Base-by-base conservation (phyloP, 768 basidiomycete species). In the Boletellus ananiceps region DNA sequence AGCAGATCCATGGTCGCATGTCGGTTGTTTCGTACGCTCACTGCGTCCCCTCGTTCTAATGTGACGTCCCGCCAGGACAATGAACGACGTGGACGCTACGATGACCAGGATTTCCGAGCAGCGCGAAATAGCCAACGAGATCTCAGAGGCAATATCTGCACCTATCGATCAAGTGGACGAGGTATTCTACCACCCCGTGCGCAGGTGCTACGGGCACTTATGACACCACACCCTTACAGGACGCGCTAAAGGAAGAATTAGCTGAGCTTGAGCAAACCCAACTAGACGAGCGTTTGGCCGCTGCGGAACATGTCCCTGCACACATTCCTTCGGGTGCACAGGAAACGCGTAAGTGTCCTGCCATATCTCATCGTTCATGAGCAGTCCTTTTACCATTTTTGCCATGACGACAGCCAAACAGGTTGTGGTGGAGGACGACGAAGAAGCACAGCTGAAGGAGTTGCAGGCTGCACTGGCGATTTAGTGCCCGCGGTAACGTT, bases 71-170 rank as follows among this genome's bases (percentile, higher is more conserved):
- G 53, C 25, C 62, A 96, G 90, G 68, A 83, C 80, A 46, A 79
- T 94, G 57, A 84, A 86, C 58, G 89, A 89, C 68, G 94, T 98
- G 49, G 96, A 97, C 60, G 71, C 79, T 25, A 89, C 86, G 21
- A 97, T 99, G 89, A 76, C 83, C 51, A 74, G 77, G 44, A 88
- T 98, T 57, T 79, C 84, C 40, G 93, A 95, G 59, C 93, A 97
- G 71, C 84, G 90, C 64, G 90, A 92, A 45, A 75, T 95, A 55
- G 92, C 93, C 46, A 86, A 86, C 63, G 96, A 99, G 74, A 88
- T 98, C 55, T 86, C 87, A 46, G 87, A 90, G 12, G 81, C 86
- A 45, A 90, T 98, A 61, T 86, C 91, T 39, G 82, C 80, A 60
- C 87, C 88, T 21, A 59, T 75, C 27, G 74, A 42, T 80, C 79